Evolutionary conservation across 352 stramenopile genomes (phyloP), one percentile per base, ranked within the genome.

Genomic region (Phytophthora brassicae): DNA sequence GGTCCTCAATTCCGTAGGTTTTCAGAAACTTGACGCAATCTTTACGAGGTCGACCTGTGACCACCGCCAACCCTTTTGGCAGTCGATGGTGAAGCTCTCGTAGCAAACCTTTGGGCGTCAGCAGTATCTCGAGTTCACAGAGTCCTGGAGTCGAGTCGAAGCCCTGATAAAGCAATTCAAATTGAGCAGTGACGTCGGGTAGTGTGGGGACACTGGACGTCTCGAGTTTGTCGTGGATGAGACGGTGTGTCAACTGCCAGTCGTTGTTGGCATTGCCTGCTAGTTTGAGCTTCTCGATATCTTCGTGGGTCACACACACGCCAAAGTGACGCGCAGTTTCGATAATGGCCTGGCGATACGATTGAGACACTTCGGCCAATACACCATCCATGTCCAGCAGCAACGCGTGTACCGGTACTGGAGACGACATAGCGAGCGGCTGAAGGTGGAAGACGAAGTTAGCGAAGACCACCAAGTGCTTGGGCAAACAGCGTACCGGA

Each of bases 331-430:
- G 75, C 28, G 89, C 89, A 1, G 92, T 98, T 41, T 86, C 68
- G 2, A 94, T 59, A 67, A 98, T 98, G 8, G 92, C 89, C 39
- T 85, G 78, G 51, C 94, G 88, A 68, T 99, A 99, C n/a, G 90
- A 98, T 53, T 89, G 74, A 17, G 86, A 95, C 4, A 99, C 96
- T 58, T 99, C 96, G 55, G 96, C 96, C 42, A 99, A 77, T 31
- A 99, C 96, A 56, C 96, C 96, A 74, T 99, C 96, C 95, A 99
- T 99, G 76, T 99, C 96, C 57, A 97, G 86, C 28, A 99, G 80
- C 46, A 98, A 72, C 33, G 86, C 88, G 56, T 92, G 61, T 38
- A 88, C 56, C 45, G 63, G 49, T n/a, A n/a, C n/a, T n/a, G n/a
- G n/a, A 44, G 46, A 41, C 11, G 62, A 33, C 53, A 70, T 75